Percentiles rank a stretch among this genome's conserved stretches.
Evolutionary conservation across 495 filamentous ascomycete genomes (phyloP).

Genomic region (Talaromyces ruber): DNA sequence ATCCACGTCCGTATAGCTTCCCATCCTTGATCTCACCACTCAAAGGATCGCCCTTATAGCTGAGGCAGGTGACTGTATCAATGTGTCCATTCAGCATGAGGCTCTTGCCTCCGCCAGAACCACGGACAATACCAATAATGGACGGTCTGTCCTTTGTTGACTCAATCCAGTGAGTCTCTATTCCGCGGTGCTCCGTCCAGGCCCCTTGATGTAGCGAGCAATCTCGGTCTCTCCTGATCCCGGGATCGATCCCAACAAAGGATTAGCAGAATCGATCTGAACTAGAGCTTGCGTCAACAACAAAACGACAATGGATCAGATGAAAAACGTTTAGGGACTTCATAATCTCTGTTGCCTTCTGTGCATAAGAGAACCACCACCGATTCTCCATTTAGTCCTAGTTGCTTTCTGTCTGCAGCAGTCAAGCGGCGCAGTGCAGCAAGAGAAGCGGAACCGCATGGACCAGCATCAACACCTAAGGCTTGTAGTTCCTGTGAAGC

Average conservation of each 20-base stretch:
- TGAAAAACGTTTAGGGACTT: constrained; percentile 14
- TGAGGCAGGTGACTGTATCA: constrained; percentile 36
- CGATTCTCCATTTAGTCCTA: constrained; percentile 31
- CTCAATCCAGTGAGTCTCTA: constrained; percentile 37
- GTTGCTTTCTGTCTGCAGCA: constrained; percentile 12
- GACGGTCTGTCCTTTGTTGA: constrained; percentile 32
- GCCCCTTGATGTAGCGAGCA: constrained; percentile 27
- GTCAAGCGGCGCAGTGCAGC: constrained; percentile 44
- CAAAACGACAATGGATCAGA: constrained; percentile 25
- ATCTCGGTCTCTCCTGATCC: constrained; percentile 35
- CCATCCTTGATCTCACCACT: constrained; percentile 28
- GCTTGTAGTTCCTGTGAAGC: constrained; percentile 40
- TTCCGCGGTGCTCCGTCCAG: constrained; percentile 38
- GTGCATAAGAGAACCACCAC: constrained; percentile 48
- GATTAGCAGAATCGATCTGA: constrained; percentile 36
- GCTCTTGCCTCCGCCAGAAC: constrained; percentile 32
- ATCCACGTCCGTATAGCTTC: constrained; percentile 32
- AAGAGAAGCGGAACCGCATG: constrained; percentile 55
- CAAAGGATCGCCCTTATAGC: constrained; percentile 33
- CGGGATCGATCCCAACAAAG: constrained; percentile 24
- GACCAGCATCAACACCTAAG: constrained; percentile 43
- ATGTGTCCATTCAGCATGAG: constrained; percentile 44
- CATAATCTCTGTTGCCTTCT: constrained; percentile 35
- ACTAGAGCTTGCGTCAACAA: constrained; percentile 29
- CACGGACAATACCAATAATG: constrained; percentile 34